A percentile compares a stretch with the other conserved stretches of the same genome.
These are phyloP conservation scores for Candolleomyces eurysporus DNA, from an alignment of 768 basidiomycete genomes.

Conservation along the genomic window DNA sequence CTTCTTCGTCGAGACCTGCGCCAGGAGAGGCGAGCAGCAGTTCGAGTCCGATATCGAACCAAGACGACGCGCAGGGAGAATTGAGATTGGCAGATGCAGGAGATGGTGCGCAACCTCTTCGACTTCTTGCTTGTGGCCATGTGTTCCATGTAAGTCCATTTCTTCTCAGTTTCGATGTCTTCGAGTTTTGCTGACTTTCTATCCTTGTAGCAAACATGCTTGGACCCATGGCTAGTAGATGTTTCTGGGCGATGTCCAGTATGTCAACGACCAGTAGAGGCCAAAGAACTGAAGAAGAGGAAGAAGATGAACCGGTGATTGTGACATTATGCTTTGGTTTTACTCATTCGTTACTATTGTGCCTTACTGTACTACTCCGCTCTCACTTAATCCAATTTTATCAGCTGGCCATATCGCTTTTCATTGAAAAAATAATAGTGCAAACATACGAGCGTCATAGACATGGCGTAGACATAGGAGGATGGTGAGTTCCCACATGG, in stretches of 20 bases:
- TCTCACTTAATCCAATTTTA: background rate
- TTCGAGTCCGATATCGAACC: background rate
- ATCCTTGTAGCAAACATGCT: slow-evolving; percentile 67
- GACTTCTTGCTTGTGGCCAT: slow-evolving; percentile 78
- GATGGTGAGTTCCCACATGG: background rate
- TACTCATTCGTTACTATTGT: background rate
- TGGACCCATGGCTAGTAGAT: slow-evolving; percentile 86
- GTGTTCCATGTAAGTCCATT: slow-evolving; percentile 76
- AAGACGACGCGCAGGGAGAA: background rate
- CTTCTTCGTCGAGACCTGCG: background rate
- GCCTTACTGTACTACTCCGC: background rate
- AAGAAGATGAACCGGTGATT: slow-evolving; percentile 14
- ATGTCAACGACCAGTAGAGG: slow-evolving; percentile 74
- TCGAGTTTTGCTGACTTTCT: background rate
- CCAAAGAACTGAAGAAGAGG: slow-evolving; percentile 36
- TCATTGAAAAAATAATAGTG: slow-evolving; percentile 2
- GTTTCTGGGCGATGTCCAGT: slow-evolving; percentile 87
- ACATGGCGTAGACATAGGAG: slow-evolving; percentile 1
- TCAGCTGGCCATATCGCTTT: slow-evolving; percentile 1
- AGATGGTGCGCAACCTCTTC: slow-evolving; percentile 71
- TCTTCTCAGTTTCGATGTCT: background rate
- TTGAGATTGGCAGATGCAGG: slow-evolving; percentile 69
- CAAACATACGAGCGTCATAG: slow-evolving; percentile 1
- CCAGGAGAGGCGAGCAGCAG: background rate
- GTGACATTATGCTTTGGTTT: background rate